A percentile compares a stretch with the other conserved stretches of the same genome.
Conservation (phyloP, 2,329 filamentous ascomycete species). For the Dichotomopilus funicola region DNA sequence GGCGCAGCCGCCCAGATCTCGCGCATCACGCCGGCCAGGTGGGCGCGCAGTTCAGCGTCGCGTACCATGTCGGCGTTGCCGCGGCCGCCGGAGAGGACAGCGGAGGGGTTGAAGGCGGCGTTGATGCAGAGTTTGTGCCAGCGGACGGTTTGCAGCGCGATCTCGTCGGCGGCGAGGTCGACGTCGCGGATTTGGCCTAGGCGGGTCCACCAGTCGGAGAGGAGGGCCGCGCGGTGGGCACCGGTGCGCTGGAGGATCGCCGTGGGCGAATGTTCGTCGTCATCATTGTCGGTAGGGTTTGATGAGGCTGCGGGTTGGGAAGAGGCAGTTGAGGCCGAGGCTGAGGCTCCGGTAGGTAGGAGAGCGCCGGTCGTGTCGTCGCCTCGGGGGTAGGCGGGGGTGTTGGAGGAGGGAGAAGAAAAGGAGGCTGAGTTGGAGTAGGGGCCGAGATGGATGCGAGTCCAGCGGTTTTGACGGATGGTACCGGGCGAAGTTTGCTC, state of each 20-base stretch:
- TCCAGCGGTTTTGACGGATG: constrained; percentile 68
- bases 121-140: constrained; percentile 78
- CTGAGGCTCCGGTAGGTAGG: too few relatives aligned
- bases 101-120: constrained; percentile 66
- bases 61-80: constrained; percentile 60
- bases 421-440: constrained; percentile 42
- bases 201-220: constrained; percentile 48
- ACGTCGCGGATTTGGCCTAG: constrained; percentile 60
- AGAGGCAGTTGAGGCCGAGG: constrained; percentile 1
- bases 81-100: constrained; percentile 58
- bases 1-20: constrained; percentile 62
- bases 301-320: neutral
- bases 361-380: constrained; percentile 13
- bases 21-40: constrained; percentile 60
- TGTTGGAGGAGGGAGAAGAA: neutral
- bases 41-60: constrained; percentile 55
- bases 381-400: neutral
- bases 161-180: constrained; percentile 55
- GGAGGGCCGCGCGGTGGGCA: constrained; percentile 38
- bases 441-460: constrained; percentile 61
- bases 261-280: neutral
- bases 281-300: neutral
- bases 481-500: constrained; percentile 58
- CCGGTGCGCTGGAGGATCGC: constrained; percentile 30
- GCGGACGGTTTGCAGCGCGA: constrained; percentile 61